Evolutionary conservation across 345 rosid genomes (phyloP).

Genomic region (Bruguiera gymnorhiza): DNA sequence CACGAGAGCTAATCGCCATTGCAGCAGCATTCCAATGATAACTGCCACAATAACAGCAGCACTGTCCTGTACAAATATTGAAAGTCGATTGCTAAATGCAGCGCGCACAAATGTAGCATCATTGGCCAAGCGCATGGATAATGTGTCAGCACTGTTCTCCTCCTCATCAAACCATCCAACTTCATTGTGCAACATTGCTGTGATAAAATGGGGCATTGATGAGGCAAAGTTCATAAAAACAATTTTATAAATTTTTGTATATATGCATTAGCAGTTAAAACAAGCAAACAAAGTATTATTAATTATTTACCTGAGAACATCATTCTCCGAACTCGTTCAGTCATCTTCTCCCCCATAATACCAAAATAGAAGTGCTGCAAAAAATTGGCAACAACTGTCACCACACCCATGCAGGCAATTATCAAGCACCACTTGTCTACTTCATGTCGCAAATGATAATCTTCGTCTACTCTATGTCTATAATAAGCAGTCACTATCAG

Average conservation of each 20-base stretch:
- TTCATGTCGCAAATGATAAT: conserved; percentile 55
- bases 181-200: conserved; percentile 99
- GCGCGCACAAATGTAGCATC: conserved; percentile 99
- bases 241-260: not conserved
- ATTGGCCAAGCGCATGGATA: conserved; percentile 99
- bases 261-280: not conserved
- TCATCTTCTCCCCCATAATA: conserved; percentile 99
- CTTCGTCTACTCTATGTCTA: conserved; percentile 20
- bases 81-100: conserved; percentile 97
- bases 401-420: conserved; percentile 96
- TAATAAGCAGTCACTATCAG: conserved; percentile 81
- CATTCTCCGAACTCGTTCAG: conserved; percentile 95
- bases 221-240: conserved; percentile 16
- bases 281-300: conserved; percentile 9
- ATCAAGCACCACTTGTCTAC: conserved; percentile 97
- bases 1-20: conserved; percentile 93
- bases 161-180: conserved; percentile 99
- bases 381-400: conserved; percentile 94
- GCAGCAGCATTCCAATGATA: conserved; percentile 80
- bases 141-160: conserved; percentile 89
- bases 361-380: conserved; percentile 99
- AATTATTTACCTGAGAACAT: conserved; percentile 87
- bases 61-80: conserved; percentile 95
- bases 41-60: conserved; percentile 88
- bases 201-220: conserved; percentile 25